Evolutionary conservation across 2,329 filamentous ascomycete species (phyloP).

Genomic region (Trichophyton verrucosum): DNA sequence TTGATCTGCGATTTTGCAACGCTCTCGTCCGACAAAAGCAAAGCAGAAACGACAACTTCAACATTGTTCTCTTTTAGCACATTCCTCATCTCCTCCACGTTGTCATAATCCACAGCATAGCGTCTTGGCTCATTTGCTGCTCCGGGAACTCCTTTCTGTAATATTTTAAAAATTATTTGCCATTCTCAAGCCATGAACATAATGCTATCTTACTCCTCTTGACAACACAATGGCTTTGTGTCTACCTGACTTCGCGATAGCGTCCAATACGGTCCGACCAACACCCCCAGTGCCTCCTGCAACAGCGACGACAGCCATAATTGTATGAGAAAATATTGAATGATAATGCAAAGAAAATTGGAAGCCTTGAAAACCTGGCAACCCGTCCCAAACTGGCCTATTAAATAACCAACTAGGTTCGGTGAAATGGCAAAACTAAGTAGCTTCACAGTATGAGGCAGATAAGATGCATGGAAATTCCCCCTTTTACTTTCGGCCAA

Average conservation of each 20-base stretch:
- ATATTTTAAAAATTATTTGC: background rate
- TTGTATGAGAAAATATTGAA: background rate
- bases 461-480: too few relatives aligned
- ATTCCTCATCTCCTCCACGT: background rate
- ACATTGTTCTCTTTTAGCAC: background rate
- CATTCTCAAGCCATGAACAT: background rate
- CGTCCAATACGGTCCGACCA: background rate
- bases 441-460: too few relatives aligned
- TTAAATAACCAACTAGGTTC: too few relatives aligned
- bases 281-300: background rate
- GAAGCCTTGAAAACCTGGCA: background rate
- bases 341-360: background rate
- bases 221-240: slow-evolving; percentile 1
- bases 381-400: too few relatives aligned
- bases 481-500: too few relatives aligned
- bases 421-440: too few relatives aligned
- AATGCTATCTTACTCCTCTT: background rate
- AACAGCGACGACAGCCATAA: background rate
- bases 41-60: background rate
- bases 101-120: background rate
- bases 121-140: background rate
- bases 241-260: background rate
- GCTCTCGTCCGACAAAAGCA: background rate
- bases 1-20: slow-evolving; percentile 1
- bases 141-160: background rate